Evolutionary conservation across 768 basidiomycete species (phyloP), one percentile per base, ranked within the genome.

Genomic region (Hemileccinum impolitum): DNA sequence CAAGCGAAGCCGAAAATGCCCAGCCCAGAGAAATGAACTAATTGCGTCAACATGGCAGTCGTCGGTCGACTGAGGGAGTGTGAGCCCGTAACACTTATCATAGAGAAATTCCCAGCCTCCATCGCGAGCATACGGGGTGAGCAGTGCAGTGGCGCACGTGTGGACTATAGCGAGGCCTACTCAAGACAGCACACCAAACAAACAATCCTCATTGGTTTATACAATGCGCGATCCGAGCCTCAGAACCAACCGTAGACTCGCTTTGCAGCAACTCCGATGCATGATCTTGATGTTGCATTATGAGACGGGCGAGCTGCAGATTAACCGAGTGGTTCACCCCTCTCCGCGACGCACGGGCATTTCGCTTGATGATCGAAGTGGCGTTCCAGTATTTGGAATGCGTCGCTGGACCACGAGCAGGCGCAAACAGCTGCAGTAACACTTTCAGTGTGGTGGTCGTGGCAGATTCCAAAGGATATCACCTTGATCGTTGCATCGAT

Each of bases 401-500:
- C 23, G 47, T 39, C 55, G 80, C 80, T 1, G 61, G 51, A 5
- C 70, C 70, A 9, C 67, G 64, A 7, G 76, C 68, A 13, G 87
- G 85, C 2, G 81, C 79, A 65, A 90, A 90, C 26, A 90, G 64
- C 87, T 89, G 38, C 40, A 39, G 38, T 41, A 28, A 39, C 28
- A 43, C n/a, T 7, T 39, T 52, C 32, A 51, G 14, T 25, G 17
- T 1, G 4, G 4, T n/a, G 30, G 23, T 34, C 44, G 10, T 18
- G 10, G 13, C 42, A 38, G 37, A 52, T 57, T 31, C 21, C 39
- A 39, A 36, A 15, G 7, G 34, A 43, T 45, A 69, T 52, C 49
- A 87, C 88, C 76, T 95, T 94, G 40, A 94, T 78, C 10, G 89
- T 90, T 11, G 75, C 71, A 59, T 94, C 93, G 42, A 95, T 93